These are phyloP conservation scores for Platanthera guangdongensis DNA, from an alignment of 106 monocot species.

Conservation along the genomic window DNA sequence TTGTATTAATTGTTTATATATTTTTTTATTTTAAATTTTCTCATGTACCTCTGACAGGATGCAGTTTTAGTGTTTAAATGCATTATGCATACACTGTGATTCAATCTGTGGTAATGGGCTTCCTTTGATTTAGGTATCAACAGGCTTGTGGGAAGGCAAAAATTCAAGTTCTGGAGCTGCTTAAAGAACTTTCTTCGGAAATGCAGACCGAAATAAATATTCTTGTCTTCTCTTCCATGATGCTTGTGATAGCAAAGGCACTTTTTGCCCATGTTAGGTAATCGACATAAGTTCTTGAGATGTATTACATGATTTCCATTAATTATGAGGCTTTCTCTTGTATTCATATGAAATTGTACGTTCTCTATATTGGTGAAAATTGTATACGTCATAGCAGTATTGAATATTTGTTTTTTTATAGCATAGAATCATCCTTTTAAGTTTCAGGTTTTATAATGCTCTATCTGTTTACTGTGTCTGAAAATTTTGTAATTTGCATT, in stretches of 20 bases:
- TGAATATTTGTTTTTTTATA: too few relatives aligned
- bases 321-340: neutral
- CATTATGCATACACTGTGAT: neutral
- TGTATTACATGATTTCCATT: neutral
- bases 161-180: conserved; percentile 61
- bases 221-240: conserved; percentile 79
- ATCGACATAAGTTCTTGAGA: neutral
- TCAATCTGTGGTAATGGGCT: neutral
- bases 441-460: too few relatives aligned
- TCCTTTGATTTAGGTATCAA: conserved; percentile 56
- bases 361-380: too few relatives aligned
- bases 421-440: too few relatives aligned
- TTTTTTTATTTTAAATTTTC: neutral
- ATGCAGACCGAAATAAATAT: conserved; percentile 72
- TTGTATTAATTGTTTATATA: neutral
- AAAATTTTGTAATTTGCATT: too few relatives aligned
- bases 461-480: too few relatives aligned
- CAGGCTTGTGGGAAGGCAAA: conserved; percentile 65
- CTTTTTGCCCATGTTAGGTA: conserved; percentile 92
- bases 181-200: conserved; percentile 77
- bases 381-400: too few relatives aligned
- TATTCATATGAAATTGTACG: too few relatives aligned
- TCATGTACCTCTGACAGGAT: neutral
- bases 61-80: neutral
- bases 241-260: conserved; percentile 82